Percentiles rank a stretch among this genome's conserved stretches.
Evolutionary conservation across 2,329 filamentous ascomycete genomes (phyloP).

Genomic region (Blumeriella jaapii): DNA sequence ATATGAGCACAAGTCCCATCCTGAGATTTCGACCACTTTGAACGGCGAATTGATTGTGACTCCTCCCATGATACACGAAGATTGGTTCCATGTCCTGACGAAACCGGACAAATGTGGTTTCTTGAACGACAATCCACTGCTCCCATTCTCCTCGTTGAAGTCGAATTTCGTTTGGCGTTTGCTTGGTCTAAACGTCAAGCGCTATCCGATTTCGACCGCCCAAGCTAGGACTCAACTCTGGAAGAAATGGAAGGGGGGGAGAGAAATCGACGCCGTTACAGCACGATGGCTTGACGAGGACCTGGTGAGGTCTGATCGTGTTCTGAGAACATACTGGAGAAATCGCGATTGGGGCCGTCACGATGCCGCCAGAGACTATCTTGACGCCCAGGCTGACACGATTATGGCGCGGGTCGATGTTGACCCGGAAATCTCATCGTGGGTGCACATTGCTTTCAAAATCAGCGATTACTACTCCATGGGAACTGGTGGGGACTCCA

Average conservation of each 20-base stretch:
- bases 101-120: constrained; percentile 33
- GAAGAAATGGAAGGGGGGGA: constrained; percentile 35
- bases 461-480: constrained; percentile 29
- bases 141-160: constrained; percentile 31
- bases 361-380: constrained; percentile 30
- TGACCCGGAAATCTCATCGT: constrained; percentile 25
- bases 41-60: constrained; percentile 40
- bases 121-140: constrained; percentile 39
- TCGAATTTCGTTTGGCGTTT: constrained; percentile 24
- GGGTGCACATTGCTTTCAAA: constrained; percentile 28
- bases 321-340: constrained; percentile 30
- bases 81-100: constrained; percentile 32
- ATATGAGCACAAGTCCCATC: constrained; percentile 38
- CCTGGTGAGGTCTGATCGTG: constrained; percentile 31
- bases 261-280: constrained; percentile 34
- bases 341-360: constrained; percentile 31
- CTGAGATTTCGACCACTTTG: constrained; percentile 34
- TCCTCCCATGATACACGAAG: constrained; percentile 40
- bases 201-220: constrained; percentile 32
- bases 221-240: constrained; percentile 33
- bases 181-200: constrained; percentile 30
- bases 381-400: constrained; percentile 27
- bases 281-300: constrained; percentile 36
- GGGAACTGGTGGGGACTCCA: constrained; percentile 29
- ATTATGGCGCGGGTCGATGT: constrained; percentile 27